Evolutionary conservation across 169 alveolate species (phyloP).

Genomic region (Cyclospora cayetanensis): DNA sequence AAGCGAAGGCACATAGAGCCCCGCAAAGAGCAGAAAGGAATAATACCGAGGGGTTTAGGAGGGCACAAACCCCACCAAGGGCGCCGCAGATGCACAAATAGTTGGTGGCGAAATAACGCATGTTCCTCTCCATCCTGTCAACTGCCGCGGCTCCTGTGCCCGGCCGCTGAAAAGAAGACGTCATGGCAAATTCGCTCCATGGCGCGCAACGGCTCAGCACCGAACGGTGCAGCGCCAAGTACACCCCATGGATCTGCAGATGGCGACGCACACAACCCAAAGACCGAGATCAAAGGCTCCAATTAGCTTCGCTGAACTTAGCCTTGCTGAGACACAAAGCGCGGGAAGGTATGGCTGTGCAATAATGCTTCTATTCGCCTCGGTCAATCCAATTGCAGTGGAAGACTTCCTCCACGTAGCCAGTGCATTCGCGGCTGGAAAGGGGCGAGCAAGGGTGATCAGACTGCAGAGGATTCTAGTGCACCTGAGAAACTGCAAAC

Average conservation of each 20-base stretch:
- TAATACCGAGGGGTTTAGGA: constrained; percentile 36
- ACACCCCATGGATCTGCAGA: constrained; percentile 64
- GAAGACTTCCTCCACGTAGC: background rate
- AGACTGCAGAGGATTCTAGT: background rate
- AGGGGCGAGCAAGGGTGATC: background rate
- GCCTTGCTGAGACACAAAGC: too few relatives aligned
- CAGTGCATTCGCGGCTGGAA: background rate
- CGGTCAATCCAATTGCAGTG: background rate
- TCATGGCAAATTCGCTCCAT: constrained; percentile 17
- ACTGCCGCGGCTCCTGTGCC: constrained; percentile 56
- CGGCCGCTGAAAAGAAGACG: constrained; percentile 37
- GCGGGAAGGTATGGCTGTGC: background rate
- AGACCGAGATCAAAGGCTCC: background rate
- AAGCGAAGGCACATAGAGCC: constrained; percentile 37
- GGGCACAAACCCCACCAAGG: background rate
- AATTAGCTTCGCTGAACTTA: too few relatives aligned
- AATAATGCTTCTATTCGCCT: background rate
- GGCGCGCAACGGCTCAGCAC: constrained; percentile 44
- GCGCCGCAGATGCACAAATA: constrained; percentile 30
- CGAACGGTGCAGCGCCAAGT: constrained; percentile 3
- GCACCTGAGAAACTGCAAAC: constrained; percentile 44
- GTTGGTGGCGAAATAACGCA: constrained; percentile 45
- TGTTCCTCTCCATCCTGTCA: constrained; percentile 48
- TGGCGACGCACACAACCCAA: too few relatives aligned
- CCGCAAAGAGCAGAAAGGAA: constrained; percentile 33